Conservation (phyloP, 1,284 basidiomycete species). For the Trichosporon faecale region DNA sequence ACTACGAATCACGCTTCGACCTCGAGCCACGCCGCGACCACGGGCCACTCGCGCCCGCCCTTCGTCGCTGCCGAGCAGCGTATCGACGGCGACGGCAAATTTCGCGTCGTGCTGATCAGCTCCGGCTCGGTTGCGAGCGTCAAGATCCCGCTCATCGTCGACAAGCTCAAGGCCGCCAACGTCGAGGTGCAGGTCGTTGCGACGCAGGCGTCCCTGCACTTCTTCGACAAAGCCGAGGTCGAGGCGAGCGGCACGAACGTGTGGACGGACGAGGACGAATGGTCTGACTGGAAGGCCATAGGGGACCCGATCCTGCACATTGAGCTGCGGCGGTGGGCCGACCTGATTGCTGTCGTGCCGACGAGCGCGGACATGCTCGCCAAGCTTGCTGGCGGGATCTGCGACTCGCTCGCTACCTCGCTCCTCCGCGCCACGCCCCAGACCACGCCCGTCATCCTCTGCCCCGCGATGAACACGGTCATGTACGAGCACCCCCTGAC, state of each 20-base stretch:
- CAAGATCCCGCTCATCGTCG: conserved; percentile 84
- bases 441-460: conserved; percentile 77
- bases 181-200: conserved; percentile 82
- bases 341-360: conserved; percentile 88
- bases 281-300: conserved; percentile 68
- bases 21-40: neutral
- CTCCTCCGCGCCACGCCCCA: conserved; percentile 81
- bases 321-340: conserved; percentile 92
- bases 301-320: conserved; percentile 95
- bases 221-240: conserved; percentile 65
- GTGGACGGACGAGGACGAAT: conserved; percentile 91
- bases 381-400: conserved; percentile 82
- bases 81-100: conserved; percentile 41
- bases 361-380: conserved; percentile 93
- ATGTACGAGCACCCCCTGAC: conserved; percentile 98
- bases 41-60: conserved; percentile 15
- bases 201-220: conserved; percentile 72
- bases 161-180: conserved; percentile 61
- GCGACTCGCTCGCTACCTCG: conserved; percentile 87
- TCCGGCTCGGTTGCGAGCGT: conserved; percentile 93
- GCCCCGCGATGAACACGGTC: conserved; percentile 97
- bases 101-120: conserved; percentile 75
- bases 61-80: conserved; percentile 39
- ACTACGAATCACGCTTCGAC: no score
- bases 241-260: conserved; percentile 59